Evolutionary conservation across 2,329 filamentous ascomycete species (phyloP), one percentile per base, ranked within the genome.

Genomic region (Fusarium sp.): DNA sequence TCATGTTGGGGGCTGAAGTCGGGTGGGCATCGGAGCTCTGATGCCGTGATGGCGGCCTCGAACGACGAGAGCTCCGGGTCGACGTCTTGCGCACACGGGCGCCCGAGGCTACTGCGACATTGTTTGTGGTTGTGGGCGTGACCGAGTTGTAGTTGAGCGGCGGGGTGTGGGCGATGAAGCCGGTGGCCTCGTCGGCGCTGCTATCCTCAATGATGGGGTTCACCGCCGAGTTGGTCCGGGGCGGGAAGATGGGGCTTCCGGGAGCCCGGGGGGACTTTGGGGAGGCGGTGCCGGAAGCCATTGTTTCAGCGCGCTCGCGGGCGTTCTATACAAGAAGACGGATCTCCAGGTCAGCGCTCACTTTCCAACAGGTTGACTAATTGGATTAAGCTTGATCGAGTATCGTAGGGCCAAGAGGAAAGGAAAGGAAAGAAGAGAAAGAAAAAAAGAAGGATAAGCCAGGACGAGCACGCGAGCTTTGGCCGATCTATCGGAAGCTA

Each of bases 221-320:
- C 35, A 68, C 60, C 35, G 72, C 58, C 44, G 76, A 68, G 42
- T 72, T 71, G 12, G 70, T 62, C 40, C 63, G 36, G 60, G 69
- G 51, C 11, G 72, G 53, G 36, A 72, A 62, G 9, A 70, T 62
- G 64, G 74, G 75, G 70, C 71, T 77, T 22, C 67, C 67, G 33
- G 71, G 61, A 66, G 66, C 55, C 62, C 66, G 67, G 27, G 69
- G 65, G 35, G 70, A 63, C 46, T 55, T 62, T 38, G 72, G 69
- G 42, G 78, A 72, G 24, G 73, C 46, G 29, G 75, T 55, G 46
- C 76, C 78, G 61, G 75, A 57, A 51, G 78, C 79, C 81, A 86
- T 85, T 51, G 77, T 80, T 73, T 83, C 79, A 75, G 84, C 84
- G 61, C 85, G 85, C 74, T 82, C 80, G 75, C 83, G 82, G 44